A percentile compares a stretch with the other conserved stretches of the same genome.
Conservation (phyloP, 148 eudicot genomes). For the Amaranthus palmeri region DNA sequence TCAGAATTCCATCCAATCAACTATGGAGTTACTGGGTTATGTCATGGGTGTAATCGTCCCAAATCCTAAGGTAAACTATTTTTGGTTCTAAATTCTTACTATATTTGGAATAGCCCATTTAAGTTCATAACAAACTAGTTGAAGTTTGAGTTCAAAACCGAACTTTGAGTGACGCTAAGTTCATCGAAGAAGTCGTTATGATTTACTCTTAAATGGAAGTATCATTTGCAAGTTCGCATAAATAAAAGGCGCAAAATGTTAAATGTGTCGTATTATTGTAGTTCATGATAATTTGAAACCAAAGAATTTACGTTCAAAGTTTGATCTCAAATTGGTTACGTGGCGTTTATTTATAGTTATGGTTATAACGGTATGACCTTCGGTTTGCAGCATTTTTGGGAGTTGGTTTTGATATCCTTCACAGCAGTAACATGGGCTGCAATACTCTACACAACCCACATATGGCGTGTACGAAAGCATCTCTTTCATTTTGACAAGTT, state of each 20-base stretch:
- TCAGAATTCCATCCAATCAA: slow-evolving; percentile 85
- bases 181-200: not conserved
- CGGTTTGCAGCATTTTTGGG: slow-evolving; percentile 72
- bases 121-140: not conserved
- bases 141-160: not conserved
- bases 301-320: no score
- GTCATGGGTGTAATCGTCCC: slow-evolving; percentile 74
- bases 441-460: slow-evolving; percentile 55
- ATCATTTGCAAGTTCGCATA: no score
- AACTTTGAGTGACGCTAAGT: not conserved
- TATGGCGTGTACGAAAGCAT: slow-evolving; percentile 69
- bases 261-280: not conserved
- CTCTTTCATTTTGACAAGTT: slow-evolving; percentile 73
- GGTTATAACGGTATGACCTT: not conserved
- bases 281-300: not conserved
- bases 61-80: slow-evolving; percentile 59
- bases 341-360: no score
- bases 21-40: slow-evolving; percentile 75
- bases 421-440: slow-evolving; percentile 56
- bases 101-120: not conserved
- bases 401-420: slow-evolving; percentile 59
- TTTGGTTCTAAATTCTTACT: not conserved
- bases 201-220: no score
- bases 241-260: not conserved
- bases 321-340: no score